Evolutionary conservation across 371 early-diverging fungal species (phyloP).

Genomic region (Spraguea lophii): DNA sequence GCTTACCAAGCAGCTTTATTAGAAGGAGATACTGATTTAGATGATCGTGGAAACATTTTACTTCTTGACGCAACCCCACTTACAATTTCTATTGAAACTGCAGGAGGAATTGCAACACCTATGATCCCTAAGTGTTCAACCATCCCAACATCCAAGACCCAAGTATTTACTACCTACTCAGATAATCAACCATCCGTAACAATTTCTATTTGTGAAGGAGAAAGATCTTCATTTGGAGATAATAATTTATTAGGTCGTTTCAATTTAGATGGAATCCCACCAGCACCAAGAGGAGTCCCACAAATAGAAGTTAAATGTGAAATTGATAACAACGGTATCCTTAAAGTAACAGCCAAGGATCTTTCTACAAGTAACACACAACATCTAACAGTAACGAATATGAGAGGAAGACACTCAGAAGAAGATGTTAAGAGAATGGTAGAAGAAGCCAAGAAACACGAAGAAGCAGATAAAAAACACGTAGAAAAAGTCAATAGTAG

Average conservation of each 20-base stretch:
- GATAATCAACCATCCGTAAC: conserved; percentile 75
- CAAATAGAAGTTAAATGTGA: conserved; percentile 55
- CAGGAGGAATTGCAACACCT: conserved; percentile 78
- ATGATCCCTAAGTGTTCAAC: conserved; percentile 70
- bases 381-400: conserved; percentile 50
- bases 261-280: conserved; percentile 61
- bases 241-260: conserved; percentile 78
- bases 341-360: conserved; percentile 51
- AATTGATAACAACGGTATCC: conserved; percentile 53
- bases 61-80: conserved; percentile 69
- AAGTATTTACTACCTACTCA: conserved; percentile 71
- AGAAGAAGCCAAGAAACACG: conserved; percentile 16
- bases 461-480: conserved; percentile 16
- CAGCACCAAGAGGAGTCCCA: conserved; percentile 50
- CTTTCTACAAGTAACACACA: conserved; percentile 50
- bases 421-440: conserved; percentile 47
- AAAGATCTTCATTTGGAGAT: conserved; percentile 64
- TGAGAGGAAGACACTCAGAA: conserved; percentile 49
- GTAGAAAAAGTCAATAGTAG: neutral
- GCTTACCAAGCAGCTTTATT: conserved; percentile 81
- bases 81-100: conserved; percentile 70
- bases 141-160: conserved; percentile 67
- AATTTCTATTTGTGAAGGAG: conserved; percentile 76
- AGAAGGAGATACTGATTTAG: conserved; percentile 60
- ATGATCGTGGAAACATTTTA: conserved; percentile 54